Conservation (phyloP, 1,284 basidiomycete genomes). For the Cystobasidium pallidum region DNA sequence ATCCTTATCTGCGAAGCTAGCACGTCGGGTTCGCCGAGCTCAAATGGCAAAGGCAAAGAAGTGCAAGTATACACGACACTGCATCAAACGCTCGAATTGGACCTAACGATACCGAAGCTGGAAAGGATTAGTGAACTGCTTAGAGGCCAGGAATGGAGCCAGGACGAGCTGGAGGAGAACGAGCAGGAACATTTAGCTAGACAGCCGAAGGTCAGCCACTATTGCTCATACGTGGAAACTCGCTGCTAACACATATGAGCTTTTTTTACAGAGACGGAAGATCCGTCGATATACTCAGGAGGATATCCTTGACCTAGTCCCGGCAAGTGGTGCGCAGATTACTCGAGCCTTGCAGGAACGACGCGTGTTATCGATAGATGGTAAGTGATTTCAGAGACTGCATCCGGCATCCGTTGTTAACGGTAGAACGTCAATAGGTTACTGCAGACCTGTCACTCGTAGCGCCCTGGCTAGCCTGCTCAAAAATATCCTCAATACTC, state of each 20-base stretch:
- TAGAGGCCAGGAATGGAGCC: slow-evolving; percentile 39
- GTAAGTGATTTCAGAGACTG: background rate
- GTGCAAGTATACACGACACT: slow-evolving; percentile 48
- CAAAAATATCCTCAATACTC: slow-evolving; percentile 36
- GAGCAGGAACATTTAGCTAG: too few relatives aligned
- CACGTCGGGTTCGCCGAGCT: slow-evolving; percentile 30
- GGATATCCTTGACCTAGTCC: slow-evolving; percentile 35
- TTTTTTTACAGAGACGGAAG: slow-evolving; percentile 22
- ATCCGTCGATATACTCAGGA: slow-evolving; percentile 12
- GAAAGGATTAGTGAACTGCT: slow-evolving; percentile 41
- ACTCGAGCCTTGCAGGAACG: slow-evolving; percentile 16
- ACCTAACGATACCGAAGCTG: slow-evolving; percentile 47
- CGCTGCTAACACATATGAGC: too few relatives aligned
- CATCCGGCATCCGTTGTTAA: too few relatives aligned
- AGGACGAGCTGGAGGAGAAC: slow-evolving; percentile 23
- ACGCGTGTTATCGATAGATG: slow-evolving; percentile 23
- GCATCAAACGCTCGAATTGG: slow-evolving; percentile 52
- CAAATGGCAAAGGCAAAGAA: slow-evolving; percentile 27
- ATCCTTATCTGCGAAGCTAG: slow-evolving; percentile 63
- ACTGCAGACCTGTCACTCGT: slow-evolving; percentile 21
- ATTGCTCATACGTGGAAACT: too few relatives aligned
- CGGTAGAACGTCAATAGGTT: background rate
- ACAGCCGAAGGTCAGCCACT: slow-evolving; percentile 22
- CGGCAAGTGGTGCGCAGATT: slow-evolving; percentile 36
- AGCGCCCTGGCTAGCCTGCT: slow-evolving; percentile 16